Evolutionary conservation across 345 rosid species (phyloP), one percentile per base, ranked within the genome.

Genomic region (Combretum micranthum): DNA sequence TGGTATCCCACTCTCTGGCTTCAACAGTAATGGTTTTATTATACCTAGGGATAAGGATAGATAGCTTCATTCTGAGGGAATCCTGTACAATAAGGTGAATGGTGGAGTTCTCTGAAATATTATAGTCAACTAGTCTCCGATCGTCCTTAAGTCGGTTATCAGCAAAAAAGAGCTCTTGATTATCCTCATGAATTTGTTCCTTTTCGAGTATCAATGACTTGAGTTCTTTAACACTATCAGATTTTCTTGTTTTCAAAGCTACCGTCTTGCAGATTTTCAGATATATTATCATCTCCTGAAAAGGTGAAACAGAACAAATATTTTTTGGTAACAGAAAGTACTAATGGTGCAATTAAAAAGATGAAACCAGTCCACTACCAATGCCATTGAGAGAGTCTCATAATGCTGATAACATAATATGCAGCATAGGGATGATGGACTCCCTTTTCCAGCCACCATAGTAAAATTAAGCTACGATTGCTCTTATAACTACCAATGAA

Each of bases 231-330:
- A 68, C 55, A 11, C 71, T 73, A 26, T 63, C 68, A 39, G 53
- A 26, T 48, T 39, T 59, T 20, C 19, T 57, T n/a, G 65, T 51
- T 55, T 45, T 65, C 4, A 65, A 12, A 52, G 64, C 57, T 17
- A 55, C 49, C 13, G 70, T 72, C 60, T 79, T 76, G 53, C 43
- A 62, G 60, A 76, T 44, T 21, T 65, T 64, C 62, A 73, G 55
- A 58, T 56, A 70, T 9, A 75, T 12, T n/a, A 60, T 61, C 42
- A 62, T 68, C 83, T 66, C 59, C 53, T 45, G 49, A 20, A 19
- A 22, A 63, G 19, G 10, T 20, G 18, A 26, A 26, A 52, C 1
- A 16, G 4, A 50, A 25, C 13, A 57, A 17, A 13, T 9, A 12
- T 20, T 44, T n/a, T 43, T 23, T 13, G 17, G 39, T 13, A 18